Evolutionary conservation across 164 flowering plant species (phyloP).

Genomic region (Tetracentron sinense): DNA sequence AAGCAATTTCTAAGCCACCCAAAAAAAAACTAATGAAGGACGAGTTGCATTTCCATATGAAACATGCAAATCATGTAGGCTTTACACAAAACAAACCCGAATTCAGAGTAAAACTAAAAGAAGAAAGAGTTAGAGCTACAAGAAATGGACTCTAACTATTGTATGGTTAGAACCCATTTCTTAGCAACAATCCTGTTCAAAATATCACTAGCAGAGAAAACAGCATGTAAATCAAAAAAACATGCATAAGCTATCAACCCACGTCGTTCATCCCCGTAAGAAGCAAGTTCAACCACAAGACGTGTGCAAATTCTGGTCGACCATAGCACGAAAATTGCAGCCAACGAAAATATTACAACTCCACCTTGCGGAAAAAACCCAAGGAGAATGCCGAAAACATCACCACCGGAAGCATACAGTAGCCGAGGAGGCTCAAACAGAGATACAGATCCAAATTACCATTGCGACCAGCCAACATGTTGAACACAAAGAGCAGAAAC

Average conservation of each 20-base stretch:
- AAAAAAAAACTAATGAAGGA: too few species aligned
- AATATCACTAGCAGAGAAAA: slow-evolving; percentile 77
- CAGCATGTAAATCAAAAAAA: slow-evolving; percentile 70
- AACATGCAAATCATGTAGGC: background rate
- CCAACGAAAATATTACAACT: background rate
- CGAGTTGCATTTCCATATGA: background rate
- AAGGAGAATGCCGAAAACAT: background rate
- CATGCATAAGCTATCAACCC: slow-evolving; percentile 83
- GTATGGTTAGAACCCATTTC: background rate
- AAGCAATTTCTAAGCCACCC: background rate
- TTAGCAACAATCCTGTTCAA: slow-evolving; percentile 23
- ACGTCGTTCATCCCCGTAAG: slow-evolving; percentile 44
- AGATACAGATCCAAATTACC: slow-evolving; percentile 81
- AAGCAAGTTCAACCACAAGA: background rate
- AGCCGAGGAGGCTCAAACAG: slow-evolving; percentile 78
- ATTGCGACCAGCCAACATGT: slow-evolving; percentile 78
- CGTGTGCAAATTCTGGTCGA: slow-evolving; percentile 1
- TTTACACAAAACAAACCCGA: background rate
- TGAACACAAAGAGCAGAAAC: slow-evolving; percentile 63
- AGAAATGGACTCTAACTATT: background rate
- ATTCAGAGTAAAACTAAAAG: background rate
- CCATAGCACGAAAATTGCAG: background rate
- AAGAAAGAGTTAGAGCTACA: slow-evolving; percentile 4
- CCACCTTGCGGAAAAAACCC: slow-evolving; percentile 3
- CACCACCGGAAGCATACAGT: slow-evolving; percentile 11